These are phyloP conservation scores for Botryotinia globosa DNA, from an alignment of 2,329 filamentous ascomycete species.

Conservation along the genomic window DNA sequence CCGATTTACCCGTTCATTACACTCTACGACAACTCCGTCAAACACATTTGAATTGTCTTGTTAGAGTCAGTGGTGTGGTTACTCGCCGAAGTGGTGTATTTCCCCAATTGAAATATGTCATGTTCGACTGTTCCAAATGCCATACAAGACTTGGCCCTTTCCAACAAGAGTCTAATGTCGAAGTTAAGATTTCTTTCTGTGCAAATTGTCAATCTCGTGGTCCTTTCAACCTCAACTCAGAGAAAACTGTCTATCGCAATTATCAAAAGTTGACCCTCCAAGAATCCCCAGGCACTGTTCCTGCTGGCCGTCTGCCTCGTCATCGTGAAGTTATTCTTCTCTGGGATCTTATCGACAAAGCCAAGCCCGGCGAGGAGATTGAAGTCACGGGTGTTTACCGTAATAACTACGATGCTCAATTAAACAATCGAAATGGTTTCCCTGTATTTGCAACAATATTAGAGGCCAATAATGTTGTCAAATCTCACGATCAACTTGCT, in stretches of 20 bases:
- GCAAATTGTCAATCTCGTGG: slow-evolving; percentile 94
- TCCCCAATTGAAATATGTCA: slow-evolving; percentile 96
- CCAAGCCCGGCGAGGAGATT: slow-evolving; percentile 96
- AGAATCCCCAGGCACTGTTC: slow-evolving; percentile 94
- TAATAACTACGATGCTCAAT: slow-evolving; percentile 95
- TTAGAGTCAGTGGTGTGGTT: slow-evolving; percentile 92
- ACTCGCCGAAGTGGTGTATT: slow-evolving; percentile 94
- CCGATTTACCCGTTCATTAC: slow-evolving; percentile 90
- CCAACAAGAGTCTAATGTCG: slow-evolving; percentile 93
- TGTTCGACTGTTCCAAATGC: slow-evolving; percentile 95
- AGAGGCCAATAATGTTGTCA: slow-evolving; percentile 95
- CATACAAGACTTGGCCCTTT: slow-evolving; percentile 89
- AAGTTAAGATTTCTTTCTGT: slow-evolving; percentile 95
- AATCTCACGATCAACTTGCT: slow-evolving; percentile 94
- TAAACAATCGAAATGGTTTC: slow-evolving; percentile 98
- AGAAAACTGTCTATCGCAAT: slow-evolving; percentile 97
- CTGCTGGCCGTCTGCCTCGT: slow-evolving; percentile 88
- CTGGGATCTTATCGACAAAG: slow-evolving; percentile 94
- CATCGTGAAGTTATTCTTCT: slow-evolving; percentile 92
- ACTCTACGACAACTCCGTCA: slow-evolving; percentile 93
- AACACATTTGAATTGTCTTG: slow-evolving; percentile 91
- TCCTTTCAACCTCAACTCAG: slow-evolving; percentile 92
- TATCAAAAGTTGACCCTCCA: slow-evolving; percentile 98
- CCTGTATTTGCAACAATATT: slow-evolving; percentile 97
- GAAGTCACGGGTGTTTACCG: slow-evolving; percentile 96